A percentile compares a stretch with the other conserved stretches of the same genome.
phyloP scores from a whole-genome alignment of 164 flowering plant genomes.

The Vitis amurensis region DNA sequence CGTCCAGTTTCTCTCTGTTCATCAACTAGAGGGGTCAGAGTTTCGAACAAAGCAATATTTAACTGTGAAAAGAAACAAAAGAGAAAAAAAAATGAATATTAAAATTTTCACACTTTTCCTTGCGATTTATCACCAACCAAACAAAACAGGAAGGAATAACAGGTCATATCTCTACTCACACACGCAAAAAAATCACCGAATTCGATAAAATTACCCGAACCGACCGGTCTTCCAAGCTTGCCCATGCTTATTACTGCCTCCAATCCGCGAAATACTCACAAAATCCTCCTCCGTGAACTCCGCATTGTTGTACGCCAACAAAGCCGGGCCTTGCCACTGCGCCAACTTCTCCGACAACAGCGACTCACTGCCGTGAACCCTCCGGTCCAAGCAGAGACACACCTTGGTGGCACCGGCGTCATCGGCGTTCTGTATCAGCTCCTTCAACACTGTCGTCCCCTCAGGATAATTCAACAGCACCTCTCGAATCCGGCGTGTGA shows the following conservation, averaged over 20 bases:
- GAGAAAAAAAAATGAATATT: too few relatives aligned
- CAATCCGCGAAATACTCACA: constrained; percentile 82
- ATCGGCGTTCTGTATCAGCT: constrained; percentile 93
- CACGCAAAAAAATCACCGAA: not conserved
- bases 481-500: constrained; percentile 93
- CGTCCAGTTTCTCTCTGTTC: too few relatives aligned
- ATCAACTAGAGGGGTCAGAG: too few relatives aligned
- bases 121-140: too few relatives aligned
- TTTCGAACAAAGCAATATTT: too few relatives aligned
- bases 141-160: not conserved
- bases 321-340: constrained; percentile 89
- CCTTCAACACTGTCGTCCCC: constrained; percentile 90
- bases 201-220: constrained; percentile 58
- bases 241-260: constrained; percentile 76
- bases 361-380: constrained; percentile 56
- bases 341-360: constrained; percentile 57
- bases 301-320: constrained; percentile 80
- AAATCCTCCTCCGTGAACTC: constrained; percentile 90
- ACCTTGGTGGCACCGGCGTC: constrained; percentile 92
- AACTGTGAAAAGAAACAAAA: too few relatives aligned
- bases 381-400: constrained; percentile 79
- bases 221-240: constrained; percentile 97
- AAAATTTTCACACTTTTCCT: too few relatives aligned
- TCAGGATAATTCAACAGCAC: constrained; percentile 90
- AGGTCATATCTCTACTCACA: too few relatives aligned